These are phyloP conservation scores for Leccinum disarticulatum DNA, from an alignment of 768 basidiomycete species.

Conservation along the genomic window DNA sequence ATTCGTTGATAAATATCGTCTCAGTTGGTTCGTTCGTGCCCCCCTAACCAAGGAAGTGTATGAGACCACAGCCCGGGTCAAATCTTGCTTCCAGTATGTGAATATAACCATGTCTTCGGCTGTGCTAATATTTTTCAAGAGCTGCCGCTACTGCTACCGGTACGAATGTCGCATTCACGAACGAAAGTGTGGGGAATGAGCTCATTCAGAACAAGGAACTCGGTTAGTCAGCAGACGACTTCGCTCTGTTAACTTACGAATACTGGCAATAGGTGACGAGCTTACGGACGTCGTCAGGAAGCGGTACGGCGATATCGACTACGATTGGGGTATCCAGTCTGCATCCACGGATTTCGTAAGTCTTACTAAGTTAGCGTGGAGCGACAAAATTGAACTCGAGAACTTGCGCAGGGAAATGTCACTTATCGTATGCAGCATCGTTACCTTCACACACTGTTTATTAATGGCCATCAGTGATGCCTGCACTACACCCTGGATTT, in stretches of 20 bases:
- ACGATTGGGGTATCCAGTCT: constrained; percentile 62
- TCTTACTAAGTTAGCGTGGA: constrained; percentile 1
- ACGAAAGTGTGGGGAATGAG: constrained; percentile 44
- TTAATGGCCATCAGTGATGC: constrained; percentile 43
- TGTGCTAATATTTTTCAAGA: constrained; percentile 32
- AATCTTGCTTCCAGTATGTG: constrained; percentile 70
- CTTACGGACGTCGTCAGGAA: constrained; percentile 60
- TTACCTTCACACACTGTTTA: neutral
- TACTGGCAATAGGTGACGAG: constrained; percentile 49
- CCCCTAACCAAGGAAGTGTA: constrained; percentile 63
- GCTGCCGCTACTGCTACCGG: constrained; percentile 69
- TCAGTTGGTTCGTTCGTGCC: constrained; percentile 72
- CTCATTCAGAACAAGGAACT: constrained; percentile 68
- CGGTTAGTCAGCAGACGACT: constrained; percentile 34
- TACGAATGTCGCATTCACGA: constrained; percentile 49
- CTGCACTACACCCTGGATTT: constrained; percentile 73
- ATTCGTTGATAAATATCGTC: neutral
- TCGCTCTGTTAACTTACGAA: neutral
- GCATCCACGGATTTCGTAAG: constrained; percentile 86
- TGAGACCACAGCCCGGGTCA: constrained; percentile 56
- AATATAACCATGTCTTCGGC: neutral
- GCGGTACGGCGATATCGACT: constrained; percentile 62
- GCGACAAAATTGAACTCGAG: neutral
- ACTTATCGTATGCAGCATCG: constrained; percentile 55
- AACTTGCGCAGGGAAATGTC: constrained; percentile 45